Evolutionary conservation across 1,139 yeast genomes (phyloP).

Genomic region (Blastobotrys serpentis): DNA sequence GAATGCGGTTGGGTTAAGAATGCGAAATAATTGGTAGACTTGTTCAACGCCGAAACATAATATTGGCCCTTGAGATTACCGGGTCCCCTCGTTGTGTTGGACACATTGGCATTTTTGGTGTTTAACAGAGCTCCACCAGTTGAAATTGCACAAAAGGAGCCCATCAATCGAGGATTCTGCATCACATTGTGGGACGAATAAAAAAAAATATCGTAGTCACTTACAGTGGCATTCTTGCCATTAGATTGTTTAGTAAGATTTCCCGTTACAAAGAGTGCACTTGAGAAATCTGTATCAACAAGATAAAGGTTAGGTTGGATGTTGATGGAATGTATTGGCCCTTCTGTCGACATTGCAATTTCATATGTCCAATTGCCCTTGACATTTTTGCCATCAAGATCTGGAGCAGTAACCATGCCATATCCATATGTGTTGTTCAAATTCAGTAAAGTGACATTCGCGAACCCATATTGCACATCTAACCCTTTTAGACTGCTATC

Average conservation of each 20-base stretch:
- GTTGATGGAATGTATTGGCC: conserved; percentile 71
- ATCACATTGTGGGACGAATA: conserved; percentile 29
- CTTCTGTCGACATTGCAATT: conserved; percentile 66
- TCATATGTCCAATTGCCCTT: conserved; percentile 47
- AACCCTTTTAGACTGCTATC: conserved; percentile 15
- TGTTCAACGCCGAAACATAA: conserved; percentile 58
- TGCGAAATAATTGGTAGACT: conserved; percentile 63
- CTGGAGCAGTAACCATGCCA: conserved; percentile 28
- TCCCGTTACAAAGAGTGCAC: conserved; percentile 70
- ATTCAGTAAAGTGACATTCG: conserved; percentile 27
- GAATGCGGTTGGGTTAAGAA: conserved; percentile 54
- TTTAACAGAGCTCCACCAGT: conserved; percentile 41
- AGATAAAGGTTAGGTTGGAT: conserved; percentile 55
- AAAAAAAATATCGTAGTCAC: conserved; percentile 30
- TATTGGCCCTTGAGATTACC: conserved; percentile 55
- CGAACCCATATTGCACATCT: conserved; percentile 27
- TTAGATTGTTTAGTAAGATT: conserved; percentile 44
- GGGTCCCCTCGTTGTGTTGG: conserved; percentile 50
- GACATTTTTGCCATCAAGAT: conserved; percentile 8
- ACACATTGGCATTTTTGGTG: conserved; percentile 40
- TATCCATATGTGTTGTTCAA: conserved; percentile 19
- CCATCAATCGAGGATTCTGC: conserved; percentile 38
- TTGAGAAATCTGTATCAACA: conserved; percentile 70
- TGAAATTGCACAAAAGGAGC: conserved; percentile 74
- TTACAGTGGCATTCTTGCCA: conserved; percentile 24